phyloP scores from a whole-genome alignment of 2,329 filamentous ascomycete species.

The Coleophoma crateriformis region DNA sequence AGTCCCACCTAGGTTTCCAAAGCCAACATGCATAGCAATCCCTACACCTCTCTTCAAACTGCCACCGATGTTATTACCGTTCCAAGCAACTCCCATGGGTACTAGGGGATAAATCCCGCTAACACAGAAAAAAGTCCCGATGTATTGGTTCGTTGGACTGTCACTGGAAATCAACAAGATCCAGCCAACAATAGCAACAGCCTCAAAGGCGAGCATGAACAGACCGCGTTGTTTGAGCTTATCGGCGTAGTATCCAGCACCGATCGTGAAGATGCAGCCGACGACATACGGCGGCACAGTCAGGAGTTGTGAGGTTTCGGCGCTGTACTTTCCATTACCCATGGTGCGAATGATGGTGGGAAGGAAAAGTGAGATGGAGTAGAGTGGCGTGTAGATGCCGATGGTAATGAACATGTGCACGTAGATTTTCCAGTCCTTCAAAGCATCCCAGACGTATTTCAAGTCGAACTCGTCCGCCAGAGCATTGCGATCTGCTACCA shows the following conservation, averaged over 20 bases:
- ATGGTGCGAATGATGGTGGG: slow-evolving; percentile 38
- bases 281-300: slow-evolving; percentile 48
- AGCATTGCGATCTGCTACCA: slow-evolving; percentile 11
- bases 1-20: slow-evolving; percentile 11
- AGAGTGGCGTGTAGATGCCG: slow-evolving; percentile 11
- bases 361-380: slow-evolving; percentile 26
- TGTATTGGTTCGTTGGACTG: slow-evolving; percentile 23
- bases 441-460: slow-evolving; percentile 31
- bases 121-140: slow-evolving; percentile 35
- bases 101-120: slow-evolving; percentile 37
- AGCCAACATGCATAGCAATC: slow-evolving; percentile 57
- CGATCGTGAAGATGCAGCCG: slow-evolving; percentile 55
- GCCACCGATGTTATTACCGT: slow-evolving; percentile 51
- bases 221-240: slow-evolving; percentile 35
- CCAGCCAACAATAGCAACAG: slow-evolving; percentile 23
- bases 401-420: slow-evolving; percentile 13
- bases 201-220: slow-evolving; percentile 50
- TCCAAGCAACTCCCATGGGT: slow-evolving; percentile 43
- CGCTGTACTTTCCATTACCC: slow-evolving; percentile 35
- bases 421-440: slow-evolving; percentile 40
- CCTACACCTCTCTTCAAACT: slow-evolving; percentile 50
- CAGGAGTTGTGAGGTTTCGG: slow-evolving; percentile 39
- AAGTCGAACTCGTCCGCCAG: slow-evolving; percentile 21
- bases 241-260: slow-evolving; percentile 50
- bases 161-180: slow-evolving; percentile 7